Evolutionary conservation across 495 filamentous ascomycete genomes (phyloP).

Genomic region (Cairneyella variabilis): DNA sequence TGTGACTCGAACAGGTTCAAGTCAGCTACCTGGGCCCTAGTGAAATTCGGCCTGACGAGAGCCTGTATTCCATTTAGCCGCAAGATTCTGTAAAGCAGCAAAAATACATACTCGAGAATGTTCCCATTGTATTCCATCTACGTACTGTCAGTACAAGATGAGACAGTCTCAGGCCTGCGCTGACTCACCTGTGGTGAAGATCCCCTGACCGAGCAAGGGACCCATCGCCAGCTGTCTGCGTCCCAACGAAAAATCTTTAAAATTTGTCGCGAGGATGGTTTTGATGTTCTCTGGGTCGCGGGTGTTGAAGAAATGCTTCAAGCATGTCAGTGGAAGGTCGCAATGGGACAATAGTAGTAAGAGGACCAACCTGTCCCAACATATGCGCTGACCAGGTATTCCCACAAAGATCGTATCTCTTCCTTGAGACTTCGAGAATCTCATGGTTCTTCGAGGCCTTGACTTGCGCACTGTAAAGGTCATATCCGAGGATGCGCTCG

Average conservation of each 20-base stretch:
- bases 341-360: not conserved
- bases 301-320: constrained; percentile 35
- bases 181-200: constrained; percentile 57
- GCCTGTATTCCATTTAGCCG: constrained; percentile 10
- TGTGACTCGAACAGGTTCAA: constrained; percentile 54
- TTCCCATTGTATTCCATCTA: constrained; percentile 62
- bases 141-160: not conserved
- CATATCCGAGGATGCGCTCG: constrained; percentile 20
- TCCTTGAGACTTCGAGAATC: constrained; percentile 2
- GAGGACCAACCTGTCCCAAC: constrained; percentile 15
- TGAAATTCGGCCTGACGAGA: constrained; percentile 45
- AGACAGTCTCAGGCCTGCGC: not conserved
- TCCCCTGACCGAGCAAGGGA: constrained; percentile 53
- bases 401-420: constrained; percentile 10
- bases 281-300: constrained; percentile 73
- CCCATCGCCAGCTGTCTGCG: constrained; percentile 38
- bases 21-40: constrained; percentile 46
- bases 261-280: constrained; percentile 61
- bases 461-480: constrained; percentile 5
- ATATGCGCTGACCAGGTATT: constrained; percentile 13
- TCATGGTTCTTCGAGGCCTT: constrained; percentile 14
- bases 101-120: constrained; percentile 30
- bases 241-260: constrained; percentile 52
- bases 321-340: not conserved
- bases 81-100: too few relatives aligned